Conservation (phyloP, 78 protist species). For the Bigelowiella natans region DNA sequence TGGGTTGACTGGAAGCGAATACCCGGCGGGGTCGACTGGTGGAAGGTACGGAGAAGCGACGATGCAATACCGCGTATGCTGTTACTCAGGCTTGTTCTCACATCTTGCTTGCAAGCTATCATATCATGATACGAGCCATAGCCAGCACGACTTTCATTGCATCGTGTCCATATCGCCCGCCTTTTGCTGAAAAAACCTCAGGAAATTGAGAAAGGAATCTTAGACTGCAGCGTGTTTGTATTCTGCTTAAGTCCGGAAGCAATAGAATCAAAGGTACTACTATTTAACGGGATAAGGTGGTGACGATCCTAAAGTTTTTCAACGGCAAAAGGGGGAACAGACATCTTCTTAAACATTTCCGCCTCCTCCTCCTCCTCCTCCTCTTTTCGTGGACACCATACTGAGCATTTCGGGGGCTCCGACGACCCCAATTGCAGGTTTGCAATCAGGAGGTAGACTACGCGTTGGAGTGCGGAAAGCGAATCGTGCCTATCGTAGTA, state of each 20-base stretch:
- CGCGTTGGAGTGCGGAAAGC: not conserved
- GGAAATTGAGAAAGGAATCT: not conserved
- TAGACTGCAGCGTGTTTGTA: not conserved
- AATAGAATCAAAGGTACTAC: not conserved
- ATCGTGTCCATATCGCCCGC: too few relatives aligned
- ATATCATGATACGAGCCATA: too few relatives aligned
- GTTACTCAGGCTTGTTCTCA: too few relatives aligned
- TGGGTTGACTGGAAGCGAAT: not conserved
- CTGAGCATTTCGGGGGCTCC: too few relatives aligned
- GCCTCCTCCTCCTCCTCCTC: too few relatives aligned
- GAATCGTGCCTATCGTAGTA: not conserved
- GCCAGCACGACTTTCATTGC: too few relatives aligned
- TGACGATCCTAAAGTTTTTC: too few relatives aligned
- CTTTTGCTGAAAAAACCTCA: too few relatives aligned
- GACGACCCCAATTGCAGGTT: not conserved
- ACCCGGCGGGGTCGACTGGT: not conserved
- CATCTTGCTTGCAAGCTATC: too few relatives aligned
- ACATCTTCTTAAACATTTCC: not conserved
- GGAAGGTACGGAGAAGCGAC: not conserved
- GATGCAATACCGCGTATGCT: too few relatives aligned
- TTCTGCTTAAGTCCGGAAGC: not conserved
- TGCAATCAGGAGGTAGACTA: not conserved
- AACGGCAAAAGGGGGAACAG: not conserved
- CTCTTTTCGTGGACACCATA: too few relatives aligned
- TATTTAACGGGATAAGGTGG: too few relatives aligned